These are phyloP conservation scores for Hyaloscypha finlandica DNA, from an alignment of 495 filamentous ascomycete genomes.

Conservation along the genomic window DNA sequence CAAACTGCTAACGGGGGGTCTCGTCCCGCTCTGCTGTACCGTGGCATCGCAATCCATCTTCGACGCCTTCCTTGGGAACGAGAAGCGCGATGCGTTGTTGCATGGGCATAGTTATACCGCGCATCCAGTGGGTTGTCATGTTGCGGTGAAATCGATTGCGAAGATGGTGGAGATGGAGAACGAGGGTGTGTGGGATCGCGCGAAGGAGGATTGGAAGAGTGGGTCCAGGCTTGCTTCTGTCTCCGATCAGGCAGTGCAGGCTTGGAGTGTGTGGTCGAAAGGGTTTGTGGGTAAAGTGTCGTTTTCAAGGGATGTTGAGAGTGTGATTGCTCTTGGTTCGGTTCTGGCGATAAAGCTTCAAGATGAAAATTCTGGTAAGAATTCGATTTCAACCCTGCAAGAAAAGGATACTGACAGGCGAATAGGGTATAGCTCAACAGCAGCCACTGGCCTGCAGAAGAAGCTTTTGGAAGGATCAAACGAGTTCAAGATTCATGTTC, in stretches of 20 bases:
- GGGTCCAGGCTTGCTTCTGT: constrained; percentile 1
- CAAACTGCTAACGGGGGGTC: constrained; percentile 75
- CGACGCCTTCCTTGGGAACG: constrained; percentile 61
- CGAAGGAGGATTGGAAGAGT: constrained; percentile 45
- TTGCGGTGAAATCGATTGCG: constrained; percentile 60
- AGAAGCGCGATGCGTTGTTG: constrained; percentile 72
- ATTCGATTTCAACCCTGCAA: neutral
- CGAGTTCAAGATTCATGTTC: constrained; percentile 60
- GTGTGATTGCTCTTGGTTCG: constrained; percentile 68
- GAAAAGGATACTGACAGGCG: constrained; percentile 4
- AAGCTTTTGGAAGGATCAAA: constrained; percentile 42
- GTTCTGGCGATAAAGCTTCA: constrained; percentile 67
- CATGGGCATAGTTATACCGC: constrained; percentile 85
- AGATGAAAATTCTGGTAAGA: constrained; percentile 31
- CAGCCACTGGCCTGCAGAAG: constrained; percentile 60
- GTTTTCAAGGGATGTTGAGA: constrained; percentile 50
- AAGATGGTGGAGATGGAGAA: constrained; percentile 57
- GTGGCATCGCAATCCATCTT: constrained; percentile 72
- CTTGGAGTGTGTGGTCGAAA: constrained; percentile 73
- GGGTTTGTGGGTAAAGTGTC: constrained; percentile 59
- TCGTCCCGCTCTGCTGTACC: constrained; percentile 73
- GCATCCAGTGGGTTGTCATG: constrained; percentile 73
- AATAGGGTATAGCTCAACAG: constrained; percentile 67
- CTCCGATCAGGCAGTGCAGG: constrained; percentile 12
- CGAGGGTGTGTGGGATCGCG: constrained; percentile 54